Evolutionary conservation across 345 rosid species (phyloP).

Genomic region (Salix caprea): DNA sequence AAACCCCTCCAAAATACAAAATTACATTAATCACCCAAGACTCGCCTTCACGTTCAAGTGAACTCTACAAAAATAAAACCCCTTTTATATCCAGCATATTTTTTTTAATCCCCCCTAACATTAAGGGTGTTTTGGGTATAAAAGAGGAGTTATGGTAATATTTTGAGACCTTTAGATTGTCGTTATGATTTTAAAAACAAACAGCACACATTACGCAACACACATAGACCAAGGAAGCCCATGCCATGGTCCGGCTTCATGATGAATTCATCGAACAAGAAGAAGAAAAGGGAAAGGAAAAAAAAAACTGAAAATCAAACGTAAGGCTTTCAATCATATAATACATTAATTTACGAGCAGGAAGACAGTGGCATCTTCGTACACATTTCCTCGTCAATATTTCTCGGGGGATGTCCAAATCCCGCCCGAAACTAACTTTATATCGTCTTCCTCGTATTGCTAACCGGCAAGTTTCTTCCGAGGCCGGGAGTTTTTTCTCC

Average conservation of each 20-base stretch:
- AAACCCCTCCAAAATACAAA: too few species aligned
- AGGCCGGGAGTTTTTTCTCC: neutral
- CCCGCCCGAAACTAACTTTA: neutral
- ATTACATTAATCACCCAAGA: too few species aligned
- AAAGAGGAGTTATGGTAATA: too few species aligned
- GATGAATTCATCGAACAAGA: neutral
- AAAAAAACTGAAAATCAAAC: neutral
- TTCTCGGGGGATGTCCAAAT: neutral
- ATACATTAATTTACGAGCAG: neutral
- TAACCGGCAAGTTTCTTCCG: neutral
- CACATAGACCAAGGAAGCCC: neutral
- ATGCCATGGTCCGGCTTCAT: neutral
- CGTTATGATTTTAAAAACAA: too few species aligned
- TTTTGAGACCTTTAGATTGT: too few species aligned
- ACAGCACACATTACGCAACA: rapidly evolving
- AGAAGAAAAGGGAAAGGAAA: too few species aligned
- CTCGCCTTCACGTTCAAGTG: too few species aligned
- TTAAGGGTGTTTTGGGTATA: too few species aligned
- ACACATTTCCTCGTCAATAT: neutral
- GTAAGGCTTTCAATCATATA: neutral
- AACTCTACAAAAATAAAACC: too few species aligned
- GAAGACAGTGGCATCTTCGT: neutral
- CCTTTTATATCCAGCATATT: too few species aligned
- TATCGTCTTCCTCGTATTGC: too few species aligned
- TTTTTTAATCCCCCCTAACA: too few species aligned